These are phyloP conservation scores for Collariella sp. DNA, from an alignment of 495 filamentous ascomycete species.

Conservation along the genomic window DNA sequence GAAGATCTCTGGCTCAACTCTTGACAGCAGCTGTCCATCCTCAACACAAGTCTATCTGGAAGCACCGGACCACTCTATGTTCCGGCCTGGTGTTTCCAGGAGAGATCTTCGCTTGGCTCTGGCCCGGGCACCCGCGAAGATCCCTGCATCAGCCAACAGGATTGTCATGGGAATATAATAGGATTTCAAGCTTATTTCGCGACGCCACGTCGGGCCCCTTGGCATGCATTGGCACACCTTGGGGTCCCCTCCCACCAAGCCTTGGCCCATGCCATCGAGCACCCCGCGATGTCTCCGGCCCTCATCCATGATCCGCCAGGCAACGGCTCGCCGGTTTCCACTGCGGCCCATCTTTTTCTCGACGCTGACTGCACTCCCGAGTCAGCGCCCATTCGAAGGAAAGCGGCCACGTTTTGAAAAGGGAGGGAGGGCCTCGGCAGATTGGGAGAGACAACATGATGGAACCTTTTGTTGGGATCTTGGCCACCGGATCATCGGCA, in stretches of 20 bases:
- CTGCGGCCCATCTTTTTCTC: no score
- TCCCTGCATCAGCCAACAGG: conserved; percentile 17
- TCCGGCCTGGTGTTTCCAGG: no score
- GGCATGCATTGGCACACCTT: conserved; percentile 16
- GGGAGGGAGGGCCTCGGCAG: no score
- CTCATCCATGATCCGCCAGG: no score
- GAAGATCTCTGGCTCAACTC: neutral
- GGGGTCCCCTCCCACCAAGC: conserved; percentile 1
- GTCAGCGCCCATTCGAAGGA: no score
- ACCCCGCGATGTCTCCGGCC: neutral
- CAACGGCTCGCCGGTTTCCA: no score
- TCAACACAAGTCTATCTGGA: neutral
- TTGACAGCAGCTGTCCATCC: neutral
- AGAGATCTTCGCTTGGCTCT: neutral
- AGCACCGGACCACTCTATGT: neutral
- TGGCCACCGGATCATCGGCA: no score
- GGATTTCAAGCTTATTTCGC: conserved; percentile 32
- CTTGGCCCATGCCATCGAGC: conserved; percentile 6
- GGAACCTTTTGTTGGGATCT: no score
- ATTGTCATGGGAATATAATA: conserved; percentile 25
- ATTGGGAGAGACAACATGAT: neutral
- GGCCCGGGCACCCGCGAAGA: conserved; percentile 1
- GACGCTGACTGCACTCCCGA: no score
- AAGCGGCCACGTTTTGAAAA: no score
- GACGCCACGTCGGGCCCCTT: conserved; percentile 9